phyloP scores from a whole-genome alignment of 192 early-diverging fungal genomes.

The Martensiomyces pterosporus region DNA sequence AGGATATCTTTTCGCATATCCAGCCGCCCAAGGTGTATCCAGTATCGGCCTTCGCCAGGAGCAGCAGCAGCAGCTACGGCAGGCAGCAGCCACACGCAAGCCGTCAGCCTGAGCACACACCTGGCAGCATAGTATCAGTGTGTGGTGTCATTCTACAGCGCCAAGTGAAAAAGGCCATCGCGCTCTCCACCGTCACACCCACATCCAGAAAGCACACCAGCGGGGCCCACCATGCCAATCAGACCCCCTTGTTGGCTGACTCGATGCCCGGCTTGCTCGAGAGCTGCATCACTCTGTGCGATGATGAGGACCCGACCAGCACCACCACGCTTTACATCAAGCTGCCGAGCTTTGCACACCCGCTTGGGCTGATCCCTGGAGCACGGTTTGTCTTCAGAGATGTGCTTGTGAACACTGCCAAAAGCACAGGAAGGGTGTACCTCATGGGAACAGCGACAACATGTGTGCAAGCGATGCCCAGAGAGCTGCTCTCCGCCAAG shows the following conservation, averaged over 20 bases:
- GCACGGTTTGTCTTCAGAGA: slow-evolving; percentile 15
- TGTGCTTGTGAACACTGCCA: slow-evolving; percentile 7
- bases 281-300: slow-evolving; percentile 18
- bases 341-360: slow-evolving; percentile 23
- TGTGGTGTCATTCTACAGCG: background rate
- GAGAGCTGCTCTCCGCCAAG: too few relatives aligned
- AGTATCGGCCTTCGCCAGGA: slow-evolving; percentile 1
- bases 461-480: slow-evolving; percentile 4
- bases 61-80: background rate
- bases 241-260: slow-evolving; percentile 1
- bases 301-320: slow-evolving; percentile 6
- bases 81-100: background rate
- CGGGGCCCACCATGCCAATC: background rate
- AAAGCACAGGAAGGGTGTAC: slow-evolving; percentile 15
- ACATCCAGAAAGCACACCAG: slow-evolving; percentile 3
- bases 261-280: slow-evolving; percentile 12
- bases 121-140: background rate
- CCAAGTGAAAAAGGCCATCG: too few relatives aligned
- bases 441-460: slow-evolving; percentile 11
- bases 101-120: too few relatives aligned
- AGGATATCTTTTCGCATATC: slow-evolving; percentile 8
- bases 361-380: slow-evolving; percentile 30
- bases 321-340: slow-evolving; percentile 20
- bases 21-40: slow-evolving; percentile 6
- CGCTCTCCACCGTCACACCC: too few relatives aligned